These are phyloP conservation scores for Nissolia schottii DNA, from an alignment of 306 rosid species.

Conservation along the genomic window DNA sequence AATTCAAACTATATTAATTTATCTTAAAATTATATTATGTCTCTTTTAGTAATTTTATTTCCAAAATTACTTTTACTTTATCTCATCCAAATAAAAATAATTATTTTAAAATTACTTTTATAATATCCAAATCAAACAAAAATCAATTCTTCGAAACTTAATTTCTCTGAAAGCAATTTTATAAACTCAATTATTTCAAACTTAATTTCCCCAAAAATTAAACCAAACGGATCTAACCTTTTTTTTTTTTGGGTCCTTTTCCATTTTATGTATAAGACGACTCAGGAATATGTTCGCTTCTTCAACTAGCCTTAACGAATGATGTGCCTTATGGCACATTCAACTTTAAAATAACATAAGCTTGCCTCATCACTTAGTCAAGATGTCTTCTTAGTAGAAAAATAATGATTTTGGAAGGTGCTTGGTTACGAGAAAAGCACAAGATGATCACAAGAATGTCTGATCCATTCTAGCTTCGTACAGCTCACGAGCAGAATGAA, in stretches of 20 bases:
- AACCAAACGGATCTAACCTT: no score
- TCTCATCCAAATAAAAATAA: no score
- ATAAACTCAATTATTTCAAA: no score
- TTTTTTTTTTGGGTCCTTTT: background rate
- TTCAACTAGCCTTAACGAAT: background rate
- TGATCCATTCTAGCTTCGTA: background rate
- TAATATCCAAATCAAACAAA: no score
- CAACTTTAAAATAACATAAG: background rate
- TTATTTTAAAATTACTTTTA: no score
- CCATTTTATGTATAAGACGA: background rate
- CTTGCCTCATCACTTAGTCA: background rate
- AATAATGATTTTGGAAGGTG: background rate
- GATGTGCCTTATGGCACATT: background rate
- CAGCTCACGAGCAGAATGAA: conserved; percentile 15
- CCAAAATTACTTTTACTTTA: no score
- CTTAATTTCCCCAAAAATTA: no score
- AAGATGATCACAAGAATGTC: conserved; percentile 11
- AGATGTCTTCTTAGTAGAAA: background rate
- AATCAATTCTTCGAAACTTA: no score
- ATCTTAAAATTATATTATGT: no score
- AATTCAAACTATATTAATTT: no score
- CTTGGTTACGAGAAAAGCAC: background rate
- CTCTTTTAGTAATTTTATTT: no score
- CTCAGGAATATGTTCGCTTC: background rate
- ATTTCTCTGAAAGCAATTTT: no score